phyloP scores from a whole-genome alignment of 768 basidiomycete species.

The Russula sp. region DNA sequence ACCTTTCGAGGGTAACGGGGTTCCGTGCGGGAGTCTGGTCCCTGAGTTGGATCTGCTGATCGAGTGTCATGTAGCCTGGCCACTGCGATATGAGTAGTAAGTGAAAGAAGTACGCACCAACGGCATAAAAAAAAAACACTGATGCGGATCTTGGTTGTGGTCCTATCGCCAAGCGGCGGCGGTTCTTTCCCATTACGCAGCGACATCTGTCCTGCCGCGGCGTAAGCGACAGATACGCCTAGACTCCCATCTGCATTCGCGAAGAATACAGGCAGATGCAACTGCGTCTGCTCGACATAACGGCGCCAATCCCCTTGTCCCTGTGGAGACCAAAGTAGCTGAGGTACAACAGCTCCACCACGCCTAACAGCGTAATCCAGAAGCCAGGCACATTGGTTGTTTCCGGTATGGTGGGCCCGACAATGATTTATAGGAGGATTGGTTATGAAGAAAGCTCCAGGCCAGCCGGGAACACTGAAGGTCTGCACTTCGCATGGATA shows the following conservation, averaged over 20 bases:
- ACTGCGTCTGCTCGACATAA: slow-evolving; percentile 7
- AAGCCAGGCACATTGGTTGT: too few species aligned
- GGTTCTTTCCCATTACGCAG: background rate
- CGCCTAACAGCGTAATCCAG: slow-evolving; percentile 6
- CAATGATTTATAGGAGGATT: too few species aligned
- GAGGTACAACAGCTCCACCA: slow-evolving; percentile 17
- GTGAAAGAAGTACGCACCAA: background rate
- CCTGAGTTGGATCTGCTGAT: slow-evolving; percentile 11
- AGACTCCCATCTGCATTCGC: background rate
- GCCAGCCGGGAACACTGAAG: too few species aligned
- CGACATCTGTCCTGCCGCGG: slow-evolving; percentile 6
- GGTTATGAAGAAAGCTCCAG: too few species aligned
- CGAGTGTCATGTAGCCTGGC: slow-evolving; percentile 6
- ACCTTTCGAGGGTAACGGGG: slow-evolving; percentile 1
- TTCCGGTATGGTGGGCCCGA: too few species aligned
- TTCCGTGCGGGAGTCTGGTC: background rate
- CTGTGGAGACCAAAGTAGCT: slow-evolving; percentile 15
- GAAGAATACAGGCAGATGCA: slow-evolving; percentile 17
- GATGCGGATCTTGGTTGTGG: slow-evolving; percentile 7
- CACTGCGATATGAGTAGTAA: slow-evolving; percentile 5
- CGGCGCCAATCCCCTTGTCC: slow-evolving; percentile 14
- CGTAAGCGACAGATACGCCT: slow-evolving; percentile 11
- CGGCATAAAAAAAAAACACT: background rate
- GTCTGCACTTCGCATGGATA: too few species aligned
- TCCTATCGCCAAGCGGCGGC: slow-evolving; percentile 11